Evolutionary conservation across 768 basidiomycete species (phyloP), one percentile per base, ranked within the genome.

Genomic region (Russula sp.): DNA sequence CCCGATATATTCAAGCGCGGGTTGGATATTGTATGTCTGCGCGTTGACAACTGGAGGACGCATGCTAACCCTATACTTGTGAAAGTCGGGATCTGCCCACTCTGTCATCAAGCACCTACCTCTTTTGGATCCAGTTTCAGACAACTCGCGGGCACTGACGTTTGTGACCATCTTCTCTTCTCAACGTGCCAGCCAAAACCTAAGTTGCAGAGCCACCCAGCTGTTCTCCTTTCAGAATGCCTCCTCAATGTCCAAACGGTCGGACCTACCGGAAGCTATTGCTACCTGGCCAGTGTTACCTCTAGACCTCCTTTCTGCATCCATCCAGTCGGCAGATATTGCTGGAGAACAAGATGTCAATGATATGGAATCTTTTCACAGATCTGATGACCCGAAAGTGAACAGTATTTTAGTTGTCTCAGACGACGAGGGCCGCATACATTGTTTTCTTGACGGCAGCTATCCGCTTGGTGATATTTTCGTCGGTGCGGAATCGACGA

Each of bases 201-300:
- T 10, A 6, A 34, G 10, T 45, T 70, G 50, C 36, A 92, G 90
- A 59, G 85, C 86, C 8, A 85, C 85, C 58, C 86, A 91, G 73
- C 73, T 92, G 43, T 93, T 93, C 71, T 86, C 88, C 43, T 90
- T 91, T 69, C 86, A 90, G 73, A 84, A 83, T 42, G 81, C 83
- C 10, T 82, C 84, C 58, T 82, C 80, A 14, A 81, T 76, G 36
- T 70, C 70, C 32, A 72, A 74, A 46, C 79, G 78, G 66, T 71
- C 76, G 25, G 72, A 75, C 7, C 70, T 81, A 20, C 88, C 89
- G n/a, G 73, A 78, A 47, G 72, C 83, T 42, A 87, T 93, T 56
- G 76, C 77, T 22, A 70, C 75, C 35, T 92, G 91, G 89, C 89
- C 91, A 8, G 79, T 81, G 7, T 75, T 93, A 34, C 77, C 81